Percentiles rank a stretch among this genome's conserved stretches.
These are phyloP conservation scores for Phytophthora ohioensis DNA, from an alignment of 352 stramenopile species.

Conservation along the genomic window DNA sequence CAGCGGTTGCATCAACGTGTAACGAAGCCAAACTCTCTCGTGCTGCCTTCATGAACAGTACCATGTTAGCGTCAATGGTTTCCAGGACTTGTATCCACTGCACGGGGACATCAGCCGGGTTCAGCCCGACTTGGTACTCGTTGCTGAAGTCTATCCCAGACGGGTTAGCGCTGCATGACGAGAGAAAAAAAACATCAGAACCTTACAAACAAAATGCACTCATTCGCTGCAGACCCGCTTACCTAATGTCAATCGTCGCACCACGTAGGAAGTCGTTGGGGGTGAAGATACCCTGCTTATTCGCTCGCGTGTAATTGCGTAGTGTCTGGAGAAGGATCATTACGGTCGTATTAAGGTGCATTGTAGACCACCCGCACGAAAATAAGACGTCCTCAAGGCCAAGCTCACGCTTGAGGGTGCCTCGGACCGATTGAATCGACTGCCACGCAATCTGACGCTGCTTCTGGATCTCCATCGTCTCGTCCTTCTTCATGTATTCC, in stretches of 20 bases:
- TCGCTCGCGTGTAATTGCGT: conserved; percentile 51
- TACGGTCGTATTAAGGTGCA: conserved; percentile 67
- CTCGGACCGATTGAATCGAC: conserved; percentile 64
- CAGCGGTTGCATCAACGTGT: conserved; percentile 44
- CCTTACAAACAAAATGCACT: neutral
- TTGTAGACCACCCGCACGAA: conserved; percentile 66
- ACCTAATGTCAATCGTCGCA: conserved; percentile 57
- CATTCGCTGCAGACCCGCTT: neutral
- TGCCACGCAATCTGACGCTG: conserved; percentile 54
- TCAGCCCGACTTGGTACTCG: conserved; percentile 65
- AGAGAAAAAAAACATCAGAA: conserved; percentile 8
- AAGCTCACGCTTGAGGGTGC: conserved; percentile 62
- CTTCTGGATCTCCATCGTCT: conserved; percentile 47
- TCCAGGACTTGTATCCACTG: conserved; percentile 76
- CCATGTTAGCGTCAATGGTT: conserved; percentile 56
- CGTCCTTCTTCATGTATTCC: conserved; percentile 48
- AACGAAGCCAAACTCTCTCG: conserved; percentile 42
- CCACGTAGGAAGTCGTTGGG: conserved; percentile 47
- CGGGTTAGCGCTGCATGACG: conserved; percentile 40
- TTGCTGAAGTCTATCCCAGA: conserved; percentile 68
- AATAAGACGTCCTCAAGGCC: conserved; percentile 52
- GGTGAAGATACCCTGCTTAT: conserved; percentile 48
- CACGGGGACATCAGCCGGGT: conserved; percentile 66
- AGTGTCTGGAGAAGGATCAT: conserved; percentile 72
- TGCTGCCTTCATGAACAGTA: conserved; percentile 55